Base-by-base conservation (phyloP, 805 yeast genomes). In the Suhomyces sp. region DNA sequence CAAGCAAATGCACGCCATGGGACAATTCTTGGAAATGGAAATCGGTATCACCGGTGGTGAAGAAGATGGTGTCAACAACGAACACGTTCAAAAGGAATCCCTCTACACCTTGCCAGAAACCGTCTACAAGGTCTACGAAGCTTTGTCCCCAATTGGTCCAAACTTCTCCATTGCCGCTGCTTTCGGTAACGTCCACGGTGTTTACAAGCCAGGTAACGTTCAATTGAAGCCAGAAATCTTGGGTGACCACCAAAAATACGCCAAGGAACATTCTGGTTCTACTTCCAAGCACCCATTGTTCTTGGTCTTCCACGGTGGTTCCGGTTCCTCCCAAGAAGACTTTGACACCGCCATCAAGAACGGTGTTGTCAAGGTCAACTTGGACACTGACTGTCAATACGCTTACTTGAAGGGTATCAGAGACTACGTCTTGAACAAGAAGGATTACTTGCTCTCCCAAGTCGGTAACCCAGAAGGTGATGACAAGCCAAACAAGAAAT, bases 21-120 rank as follows among this genome's bases (percentile, higher is more conserved):
- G 84, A 79, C 98, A 93, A 82, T 94, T 94, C 94, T 85, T 94
- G 73, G 99, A 94, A 84, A 94, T 94, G 99, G 99, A 94, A 83
- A 94, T 94, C 73, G 99, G 99, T 85, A 94, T 94, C 85, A 94
- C 99, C 74, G 99, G 99, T 80, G 99, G 99, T 86, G 99, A 94
- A 83, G 99, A 94, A 81, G 99, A 94, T 73, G 99, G 99, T 86
- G 99, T 94, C 69, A 94, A 94, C 87, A 94, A 94, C 85, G 96
- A 93, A 78, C 82, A 84, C 74, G 97, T 89, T 61, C 83, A 84
- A 71, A 87, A 87, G 79, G 91, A 88, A 58, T 73, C 87, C 59
- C 81, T 94, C 67, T 94, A 93, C 88, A 94, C 99, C 64, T 84
- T 85, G 65, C 90, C 99, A 66, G 97, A 89, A 79, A 93, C 97